These are phyloP conservation scores for Mortierella antarctica DNA, from an alignment of 192 early-diverging fungal species.

Conservation along the genomic window DNA sequence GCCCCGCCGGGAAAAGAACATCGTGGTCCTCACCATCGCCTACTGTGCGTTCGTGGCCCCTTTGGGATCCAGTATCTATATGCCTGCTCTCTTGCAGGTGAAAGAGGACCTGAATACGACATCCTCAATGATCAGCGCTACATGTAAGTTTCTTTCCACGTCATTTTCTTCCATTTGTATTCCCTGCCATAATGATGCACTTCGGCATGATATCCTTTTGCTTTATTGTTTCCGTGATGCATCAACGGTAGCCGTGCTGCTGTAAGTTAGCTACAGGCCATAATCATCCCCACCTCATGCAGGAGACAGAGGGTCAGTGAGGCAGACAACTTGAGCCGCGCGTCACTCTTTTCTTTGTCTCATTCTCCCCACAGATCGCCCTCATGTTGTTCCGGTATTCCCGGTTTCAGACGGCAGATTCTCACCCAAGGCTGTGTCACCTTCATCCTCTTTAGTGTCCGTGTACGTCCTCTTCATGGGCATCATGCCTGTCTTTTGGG, in stretches of 20 bases:
- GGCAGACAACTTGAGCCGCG: too few relatives aligned
- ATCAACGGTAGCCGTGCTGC: too few relatives aligned
- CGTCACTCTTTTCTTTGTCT: neutral
- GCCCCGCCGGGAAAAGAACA: slow-evolving; percentile 44
- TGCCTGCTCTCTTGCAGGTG: slow-evolving; percentile 49
- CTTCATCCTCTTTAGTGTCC: slow-evolving; percentile 16
- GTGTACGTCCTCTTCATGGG: slow-evolving; percentile 30
- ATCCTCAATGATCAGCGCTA: slow-evolving; percentile 22
- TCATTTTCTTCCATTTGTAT: neutral
- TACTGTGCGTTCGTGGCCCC: slow-evolving; percentile 50
- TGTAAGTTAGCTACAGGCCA: too few relatives aligned
- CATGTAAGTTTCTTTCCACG: slow-evolving; percentile 17
- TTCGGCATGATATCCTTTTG: neutral
- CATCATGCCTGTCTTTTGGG: slow-evolving; percentile 52
- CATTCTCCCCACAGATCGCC: neutral
- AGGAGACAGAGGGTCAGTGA: too few relatives aligned
- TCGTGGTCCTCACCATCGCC: slow-evolving; percentile 36
- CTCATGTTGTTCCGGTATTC: neutral
- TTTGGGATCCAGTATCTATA: slow-evolving; percentile 45
- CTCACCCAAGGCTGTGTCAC: neutral
- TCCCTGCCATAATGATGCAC: neutral
- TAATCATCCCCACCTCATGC: too few relatives aligned
- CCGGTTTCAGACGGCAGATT: too few relatives aligned
- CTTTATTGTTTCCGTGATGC: neutral
- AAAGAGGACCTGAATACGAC: slow-evolving; percentile 41